Conservation (phyloP, 2,329 filamentous ascomycete genomes). For the Atkinsonella texensis region DNA sequence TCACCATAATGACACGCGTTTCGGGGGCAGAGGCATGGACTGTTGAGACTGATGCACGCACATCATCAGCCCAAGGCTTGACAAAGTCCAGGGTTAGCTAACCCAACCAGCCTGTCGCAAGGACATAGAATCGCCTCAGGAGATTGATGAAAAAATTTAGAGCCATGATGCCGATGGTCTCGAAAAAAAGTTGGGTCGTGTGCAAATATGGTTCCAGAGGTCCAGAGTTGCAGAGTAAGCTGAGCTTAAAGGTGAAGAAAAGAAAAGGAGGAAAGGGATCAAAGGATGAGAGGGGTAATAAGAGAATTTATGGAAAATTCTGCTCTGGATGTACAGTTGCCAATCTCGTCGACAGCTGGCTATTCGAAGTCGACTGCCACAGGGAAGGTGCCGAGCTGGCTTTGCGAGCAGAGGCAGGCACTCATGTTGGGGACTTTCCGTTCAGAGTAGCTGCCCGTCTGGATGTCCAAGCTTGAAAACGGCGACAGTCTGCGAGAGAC, state of each 20-base stretch:
- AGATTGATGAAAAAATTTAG: background rate
- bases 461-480: conserved; percentile 21
- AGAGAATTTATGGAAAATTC: too few relatives aligned
- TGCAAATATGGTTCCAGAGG: background rate
- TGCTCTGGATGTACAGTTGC: too few relatives aligned
- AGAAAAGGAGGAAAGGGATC: background rate
- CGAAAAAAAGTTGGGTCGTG: background rate
- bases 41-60: background rate
- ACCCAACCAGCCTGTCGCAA: too few relatives aligned
- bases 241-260: background rate
- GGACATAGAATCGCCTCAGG: background rate
- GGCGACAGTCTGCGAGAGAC: conserved; percentile 25
- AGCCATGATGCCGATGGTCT: background rate
- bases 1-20: background rate
- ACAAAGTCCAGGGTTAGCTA: too few relatives aligned
- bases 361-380: too few relatives aligned
- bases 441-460: too few relatives aligned
- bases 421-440: too few relatives aligned
- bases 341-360: too few relatives aligned
- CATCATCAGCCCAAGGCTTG: background rate
- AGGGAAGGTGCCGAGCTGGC: too few relatives aligned
- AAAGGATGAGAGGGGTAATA: background rate
- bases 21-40: background rate
- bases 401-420: too few relatives aligned
- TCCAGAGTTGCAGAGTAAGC: background rate